phyloP scores from a whole-genome alignment of 805 yeast species.

The Myxozyma geophila region DNA sequence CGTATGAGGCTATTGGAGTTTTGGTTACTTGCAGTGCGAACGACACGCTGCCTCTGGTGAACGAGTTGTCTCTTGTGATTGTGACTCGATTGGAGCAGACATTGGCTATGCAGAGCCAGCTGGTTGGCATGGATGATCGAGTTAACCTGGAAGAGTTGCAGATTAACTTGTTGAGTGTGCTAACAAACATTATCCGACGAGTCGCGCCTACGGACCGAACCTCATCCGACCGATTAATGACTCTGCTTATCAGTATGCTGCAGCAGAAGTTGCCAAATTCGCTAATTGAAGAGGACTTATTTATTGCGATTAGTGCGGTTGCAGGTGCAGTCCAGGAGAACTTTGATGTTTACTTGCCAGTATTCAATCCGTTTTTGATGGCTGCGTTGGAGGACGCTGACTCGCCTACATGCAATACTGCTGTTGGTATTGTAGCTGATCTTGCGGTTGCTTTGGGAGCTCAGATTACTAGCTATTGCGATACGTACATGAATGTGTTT shows the following conservation, averaged over 20 bases:
- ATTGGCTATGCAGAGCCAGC: slow-evolving; percentile 60
- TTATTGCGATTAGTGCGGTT: slow-evolving; percentile 87
- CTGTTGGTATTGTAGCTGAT: slow-evolving; percentile 95
- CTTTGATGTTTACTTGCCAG: slow-evolving; percentile 76
- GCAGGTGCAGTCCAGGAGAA: slow-evolving; percentile 76
- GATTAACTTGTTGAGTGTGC: slow-evolving; percentile 70
- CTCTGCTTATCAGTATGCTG: slow-evolving; percentile 73
- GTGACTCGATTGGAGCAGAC: slow-evolving; percentile 74
- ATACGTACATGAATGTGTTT: slow-evolving; percentile 80
- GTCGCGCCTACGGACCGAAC: slow-evolving; percentile 62
- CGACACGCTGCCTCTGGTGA: slow-evolving; percentile 69
- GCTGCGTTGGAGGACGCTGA: slow-evolving; percentile 74
- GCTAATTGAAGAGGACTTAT: slow-evolving; percentile 89
- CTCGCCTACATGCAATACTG: slow-evolving; percentile 83
- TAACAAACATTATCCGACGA: slow-evolving; percentile 84
- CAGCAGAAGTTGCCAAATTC: slow-evolving; percentile 67
- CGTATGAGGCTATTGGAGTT: slow-evolving; percentile 89
- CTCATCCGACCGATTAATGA: slow-evolving; percentile 79
- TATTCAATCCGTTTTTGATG: slow-evolving; percentile 81
- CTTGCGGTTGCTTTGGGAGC: slow-evolving; percentile 85
- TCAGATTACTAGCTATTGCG: slow-evolving; percentile 71
- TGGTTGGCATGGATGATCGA: slow-evolving; percentile 69
- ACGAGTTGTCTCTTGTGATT: slow-evolving; percentile 74
- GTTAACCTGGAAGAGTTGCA: slow-evolving; percentile 84
- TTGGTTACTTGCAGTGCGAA: slow-evolving; percentile 75